Evolutionary conservation across 192 early-diverging fungal genomes (phyloP).

Genomic region (Entophlyctis luteolus): DNA sequence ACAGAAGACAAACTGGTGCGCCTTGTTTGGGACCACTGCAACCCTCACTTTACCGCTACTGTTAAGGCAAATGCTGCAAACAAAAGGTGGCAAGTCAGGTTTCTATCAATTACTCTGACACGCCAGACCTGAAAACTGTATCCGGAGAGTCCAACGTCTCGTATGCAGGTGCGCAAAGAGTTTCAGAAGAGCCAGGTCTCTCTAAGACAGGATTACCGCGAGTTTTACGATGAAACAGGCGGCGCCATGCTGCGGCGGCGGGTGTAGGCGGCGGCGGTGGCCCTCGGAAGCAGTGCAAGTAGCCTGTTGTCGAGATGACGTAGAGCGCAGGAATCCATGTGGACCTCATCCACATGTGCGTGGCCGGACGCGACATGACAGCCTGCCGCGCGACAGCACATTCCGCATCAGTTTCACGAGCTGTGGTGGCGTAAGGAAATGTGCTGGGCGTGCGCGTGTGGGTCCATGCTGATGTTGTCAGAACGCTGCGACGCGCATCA

Average conservation of each 20-base stretch:
- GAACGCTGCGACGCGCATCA: not conserved
- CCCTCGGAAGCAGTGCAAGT: constrained; percentile 30
- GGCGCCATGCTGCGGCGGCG: no score
- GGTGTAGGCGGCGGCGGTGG: no score
- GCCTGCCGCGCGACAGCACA: constrained; percentile 36
- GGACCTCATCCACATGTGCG: constrained; percentile 1
- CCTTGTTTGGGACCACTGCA: not conserved
- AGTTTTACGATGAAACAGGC: no score
- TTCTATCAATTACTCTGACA: not conserved
- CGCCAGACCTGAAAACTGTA: constrained; percentile 20
- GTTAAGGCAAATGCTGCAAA: constrained; percentile 26
- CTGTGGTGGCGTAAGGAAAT: constrained; percentile 21
- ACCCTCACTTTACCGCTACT: constrained; percentile 23
- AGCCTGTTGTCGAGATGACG: constrained; percentile 38
- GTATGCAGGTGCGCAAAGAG: no score
- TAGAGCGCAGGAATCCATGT: constrained; percentile 29
- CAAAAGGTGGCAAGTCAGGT: not conserved
- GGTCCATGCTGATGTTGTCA: constrained; percentile 7
- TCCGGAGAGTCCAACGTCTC: constrained; percentile 12
- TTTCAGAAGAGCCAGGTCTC: not conserved
- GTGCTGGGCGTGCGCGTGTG: constrained; percentile 9
- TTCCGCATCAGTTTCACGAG: constrained; percentile 26
- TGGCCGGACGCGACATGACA: constrained; percentile 21
- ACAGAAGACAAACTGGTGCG: constrained; percentile 21
- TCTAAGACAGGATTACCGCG: not conserved